Evolutionary conservation across 306 rosid species (phyloP).

Genomic region (Medicago arabica): DNA sequence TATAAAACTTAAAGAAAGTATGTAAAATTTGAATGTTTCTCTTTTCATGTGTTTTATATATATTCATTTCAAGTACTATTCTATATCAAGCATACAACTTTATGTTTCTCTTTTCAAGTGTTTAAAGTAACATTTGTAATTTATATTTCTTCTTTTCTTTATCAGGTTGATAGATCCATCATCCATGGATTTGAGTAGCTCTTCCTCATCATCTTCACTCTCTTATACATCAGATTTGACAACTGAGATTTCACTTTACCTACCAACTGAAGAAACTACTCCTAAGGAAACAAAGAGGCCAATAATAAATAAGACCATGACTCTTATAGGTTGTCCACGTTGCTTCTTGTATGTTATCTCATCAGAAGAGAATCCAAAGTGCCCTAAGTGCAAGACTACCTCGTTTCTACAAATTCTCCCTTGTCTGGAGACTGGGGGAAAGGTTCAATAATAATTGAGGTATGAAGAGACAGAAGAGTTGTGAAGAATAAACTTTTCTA

Average conservation of each 20-base stretch:
- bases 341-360: conserved; percentile 3
- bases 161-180: not conserved
- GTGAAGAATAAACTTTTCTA: too few relatives aligned
- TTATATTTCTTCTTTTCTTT: too few relatives aligned
- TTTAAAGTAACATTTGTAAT: not conserved
- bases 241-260: not conserved
- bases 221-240: conserved; percentile 4
- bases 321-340: not conserved
- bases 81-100: not conserved
- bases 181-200: not conserved
- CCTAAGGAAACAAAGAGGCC: not conserved
- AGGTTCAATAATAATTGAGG: too few relatives aligned
- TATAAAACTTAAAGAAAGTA: too few relatives aligned
- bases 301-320: not conserved
- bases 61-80: too few relatives aligned
- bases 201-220: not conserved
- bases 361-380: not conserved
- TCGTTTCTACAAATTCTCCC: not conserved
- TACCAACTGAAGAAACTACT: not conserved
- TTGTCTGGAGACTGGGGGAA: too few relatives aligned
- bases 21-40: too few relatives aligned
- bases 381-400: not conserved
- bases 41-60: too few relatives aligned
- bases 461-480: too few relatives aligned
- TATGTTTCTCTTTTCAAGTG: too few relatives aligned